Conservation (phyloP, 2,329 filamentous ascomycete genomes). For the Laburnicola sp. region DNA sequence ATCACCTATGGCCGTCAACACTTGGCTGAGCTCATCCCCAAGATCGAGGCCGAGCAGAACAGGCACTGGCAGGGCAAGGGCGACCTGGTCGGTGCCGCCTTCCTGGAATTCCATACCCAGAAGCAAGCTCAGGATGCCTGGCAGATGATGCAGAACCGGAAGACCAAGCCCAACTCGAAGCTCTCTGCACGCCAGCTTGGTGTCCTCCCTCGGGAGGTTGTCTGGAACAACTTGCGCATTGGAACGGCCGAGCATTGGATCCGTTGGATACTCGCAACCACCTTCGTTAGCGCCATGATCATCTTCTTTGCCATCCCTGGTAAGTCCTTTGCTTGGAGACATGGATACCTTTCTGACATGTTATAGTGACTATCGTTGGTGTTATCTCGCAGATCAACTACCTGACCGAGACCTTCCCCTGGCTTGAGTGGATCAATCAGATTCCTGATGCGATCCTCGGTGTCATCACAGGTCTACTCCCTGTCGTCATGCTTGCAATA, state of each 20-base stretch:
- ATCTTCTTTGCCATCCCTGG: conserved; percentile 52
- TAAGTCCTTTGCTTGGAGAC: conserved; percentile 8
- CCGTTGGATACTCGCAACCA: conserved; percentile 40
- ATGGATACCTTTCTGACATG: conserved; percentile 14
- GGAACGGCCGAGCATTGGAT: conserved; percentile 35
- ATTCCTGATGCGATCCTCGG: conserved; percentile 49
- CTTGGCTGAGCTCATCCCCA: conserved; percentile 71
- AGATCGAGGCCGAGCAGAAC: conserved; percentile 68
- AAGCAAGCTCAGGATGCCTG: conserved; percentile 81
- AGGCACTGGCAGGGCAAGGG: conserved; percentile 68
- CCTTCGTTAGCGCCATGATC: conserved; percentile 47
- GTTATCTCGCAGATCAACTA: conserved; percentile 51
- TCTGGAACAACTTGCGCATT: conserved; percentile 53
- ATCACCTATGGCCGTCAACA: conserved; percentile 82
- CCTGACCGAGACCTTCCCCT: conserved; percentile 43
- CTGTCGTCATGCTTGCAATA: conserved; percentile 48
- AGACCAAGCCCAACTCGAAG: conserved; percentile 40
- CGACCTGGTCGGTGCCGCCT: conserved; percentile 73
- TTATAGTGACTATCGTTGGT: conserved; percentile 48
- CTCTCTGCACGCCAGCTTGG: conserved; percentile 49
- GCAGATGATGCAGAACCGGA: conserved; percentile 60
- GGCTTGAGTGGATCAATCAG: conserved; percentile 48
- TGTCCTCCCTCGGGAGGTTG: conserved; percentile 51
- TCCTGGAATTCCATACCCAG: conserved; percentile 84
- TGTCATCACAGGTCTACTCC: conserved; percentile 52